Percentiles rank a stretch among this genome's conserved stretches.
Conservation (phyloP, 305 asterid genomes). For the Vinca major region DNA sequence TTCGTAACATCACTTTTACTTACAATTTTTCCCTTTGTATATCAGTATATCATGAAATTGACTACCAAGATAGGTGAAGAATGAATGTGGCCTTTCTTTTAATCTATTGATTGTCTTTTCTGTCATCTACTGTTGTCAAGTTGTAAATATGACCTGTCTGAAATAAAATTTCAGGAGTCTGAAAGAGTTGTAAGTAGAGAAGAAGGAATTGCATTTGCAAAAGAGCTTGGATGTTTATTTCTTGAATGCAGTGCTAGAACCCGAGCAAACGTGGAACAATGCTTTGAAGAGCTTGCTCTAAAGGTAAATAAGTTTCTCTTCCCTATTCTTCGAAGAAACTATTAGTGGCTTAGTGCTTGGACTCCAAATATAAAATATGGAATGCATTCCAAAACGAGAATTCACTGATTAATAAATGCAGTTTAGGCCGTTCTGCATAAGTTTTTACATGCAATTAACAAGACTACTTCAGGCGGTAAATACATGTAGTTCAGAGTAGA, state of each 20-base stretch:
- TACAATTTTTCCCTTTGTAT: neutral
- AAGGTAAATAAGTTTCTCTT: conserved; percentile 38
- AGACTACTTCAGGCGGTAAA: no score
- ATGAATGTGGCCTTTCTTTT: neutral
- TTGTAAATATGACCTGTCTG: neutral
- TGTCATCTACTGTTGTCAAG: neutral
- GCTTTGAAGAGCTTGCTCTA: conserved; percentile 67
- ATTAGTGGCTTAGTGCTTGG: neutral
- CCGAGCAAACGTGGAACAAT: conserved; percentile 67
- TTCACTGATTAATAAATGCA: neutral
- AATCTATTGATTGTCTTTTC: neutral
- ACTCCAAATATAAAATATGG: neutral
- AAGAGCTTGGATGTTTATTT: conserved; percentile 71
- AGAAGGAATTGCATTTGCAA: conserved; percentile 70
- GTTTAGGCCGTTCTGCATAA: neutral
- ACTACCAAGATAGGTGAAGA: neutral
- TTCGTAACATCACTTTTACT: neutral
- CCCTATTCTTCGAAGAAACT: neutral
- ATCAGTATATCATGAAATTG: neutral
- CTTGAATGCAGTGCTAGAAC: conserved; percentile 85
- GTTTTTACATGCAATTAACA: neutral
- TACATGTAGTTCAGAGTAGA: no score
- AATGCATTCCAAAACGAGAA: neutral
- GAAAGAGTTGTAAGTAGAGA: conserved; percentile 73
- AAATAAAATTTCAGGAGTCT: conserved; percentile 48